Evolutionary conservation across 176 grass and related monocot species (phyloP).

Genomic region (Aegilops umbellulata): DNA sequence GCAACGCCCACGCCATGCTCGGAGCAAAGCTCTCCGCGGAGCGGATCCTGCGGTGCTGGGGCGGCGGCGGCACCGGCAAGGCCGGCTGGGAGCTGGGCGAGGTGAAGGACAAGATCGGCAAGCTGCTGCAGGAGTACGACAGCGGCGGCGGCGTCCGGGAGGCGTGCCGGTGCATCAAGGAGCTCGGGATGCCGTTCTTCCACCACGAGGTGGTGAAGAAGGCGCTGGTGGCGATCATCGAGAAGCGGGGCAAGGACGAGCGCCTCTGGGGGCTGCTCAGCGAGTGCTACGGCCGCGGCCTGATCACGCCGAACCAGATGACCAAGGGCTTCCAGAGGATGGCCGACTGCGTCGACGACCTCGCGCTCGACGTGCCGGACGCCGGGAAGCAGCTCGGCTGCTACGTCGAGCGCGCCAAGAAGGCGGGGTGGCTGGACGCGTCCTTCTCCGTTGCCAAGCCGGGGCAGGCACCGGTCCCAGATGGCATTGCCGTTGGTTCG

Average conservation of each 20-base stretch:
- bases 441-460: constrained; percentile 36
- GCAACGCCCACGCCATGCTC: constrained; percentile 46
- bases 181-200: constrained; percentile 84
- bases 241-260: constrained; percentile 59
- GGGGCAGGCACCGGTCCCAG: too few species aligned
- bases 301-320: constrained; percentile 75
- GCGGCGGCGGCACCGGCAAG: constrained; percentile 51
- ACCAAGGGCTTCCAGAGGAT: constrained; percentile 69
- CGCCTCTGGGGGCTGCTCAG: constrained; percentile 48
- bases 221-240: constrained; percentile 69
- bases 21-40: constrained; percentile 60
- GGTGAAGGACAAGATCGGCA: constrained; percentile 68
- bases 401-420: constrained; percentile 63
- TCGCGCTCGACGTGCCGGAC: constrained; percentile 76
- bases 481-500: constrained; percentile 10
- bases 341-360: constrained; percentile 59
- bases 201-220: constrained; percentile 91
- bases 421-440: constrained; percentile 51
- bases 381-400: constrained; percentile 44
- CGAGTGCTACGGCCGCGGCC: constrained; percentile 65
- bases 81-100: constrained; percentile 63
- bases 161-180: constrained; percentile 68
- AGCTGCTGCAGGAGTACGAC: constrained; percentile 78
- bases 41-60: constrained; percentile 79
- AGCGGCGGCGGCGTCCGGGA: constrained; percentile 59